Evolutionary conservation across 2,329 filamentous ascomycete genomes (phyloP).

Genomic region (Ambrosiella beaveri): DNA sequence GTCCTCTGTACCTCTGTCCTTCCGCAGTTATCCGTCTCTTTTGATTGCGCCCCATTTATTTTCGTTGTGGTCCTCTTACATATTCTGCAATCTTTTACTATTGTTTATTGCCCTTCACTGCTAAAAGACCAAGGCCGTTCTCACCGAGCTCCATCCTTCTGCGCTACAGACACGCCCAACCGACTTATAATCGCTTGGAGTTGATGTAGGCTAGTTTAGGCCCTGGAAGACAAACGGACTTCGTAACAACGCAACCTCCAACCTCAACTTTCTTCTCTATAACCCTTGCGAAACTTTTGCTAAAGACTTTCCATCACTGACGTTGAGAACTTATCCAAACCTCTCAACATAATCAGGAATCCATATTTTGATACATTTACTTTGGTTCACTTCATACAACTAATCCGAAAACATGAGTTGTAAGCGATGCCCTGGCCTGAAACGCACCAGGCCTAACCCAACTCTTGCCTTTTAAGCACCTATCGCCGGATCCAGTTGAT

Average conservation of each 20-base stretch:
- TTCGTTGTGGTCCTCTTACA: too few relatives aligned
- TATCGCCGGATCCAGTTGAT: background rate
- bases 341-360: background rate
- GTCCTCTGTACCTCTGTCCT: background rate
- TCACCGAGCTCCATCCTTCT: background rate
- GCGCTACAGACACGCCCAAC: background rate
- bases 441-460: background rate
- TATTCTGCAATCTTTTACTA: too few relatives aligned
- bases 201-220: too few relatives aligned
- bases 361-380: background rate
- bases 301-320: background rate
- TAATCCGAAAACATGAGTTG: conserved; percentile 22
- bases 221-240: too few relatives aligned
- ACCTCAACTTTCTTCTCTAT: background rate
- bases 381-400: background rate
- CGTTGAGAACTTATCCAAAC: background rate
- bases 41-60: too few relatives aligned
- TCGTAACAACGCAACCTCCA: background rate
- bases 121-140: too few relatives aligned
- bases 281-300: background rate
- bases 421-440: conserved; percentile 18
- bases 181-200: background rate
- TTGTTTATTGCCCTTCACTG: too few relatives aligned
- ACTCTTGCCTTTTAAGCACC: background rate
- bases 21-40: background rate